Base-by-base conservation (phyloP, 1,284 basidiomycete species). In the Rhodotorula sp. region DNA sequence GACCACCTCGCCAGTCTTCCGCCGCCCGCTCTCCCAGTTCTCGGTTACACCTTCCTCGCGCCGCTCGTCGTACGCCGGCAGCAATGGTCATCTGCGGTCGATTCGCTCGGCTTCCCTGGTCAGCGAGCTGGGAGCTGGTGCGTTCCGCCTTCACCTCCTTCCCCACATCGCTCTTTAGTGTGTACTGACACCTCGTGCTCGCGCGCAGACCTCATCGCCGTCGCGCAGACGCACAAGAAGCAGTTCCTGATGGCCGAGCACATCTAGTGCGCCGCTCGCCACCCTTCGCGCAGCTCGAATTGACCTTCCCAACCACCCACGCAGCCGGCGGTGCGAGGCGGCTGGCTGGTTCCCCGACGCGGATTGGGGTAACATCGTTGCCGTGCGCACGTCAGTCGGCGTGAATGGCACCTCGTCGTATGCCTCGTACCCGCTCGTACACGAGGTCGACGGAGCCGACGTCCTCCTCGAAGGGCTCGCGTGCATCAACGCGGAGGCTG, bases 321-420 rank as follows among this genome's bases (percentile, higher is more conserved):
- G 50, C 50, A 51, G 50, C 29, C 66, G 70, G 3, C 66, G 54
- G 22, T 71, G 70, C 56, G 70, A 71, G 25, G 65, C 70, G 5
- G 51, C 56, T 4, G 70, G 70, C 46, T 71, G 66, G 66, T 71
- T 71, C 50, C 70, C 70, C 22, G 70, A 71, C 48, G 64, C 51
- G 6, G 58, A 64, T 32, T 71, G 62, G 62, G 70, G 70, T 61
- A 67, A 71, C 66, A 56, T 71, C 48, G 70, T 71, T n/a, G 70
- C 70, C 22, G 70, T 71, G 7, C 65, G 70, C 8, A 64, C 70
- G 37, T 27, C 51, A 15, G 66, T 71, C 53, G 70, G 66, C 29
- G 67, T 58, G 13, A 66, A 66, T 7, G 70, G 70, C 37, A 57
- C 55, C 6, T 67, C 66, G 2, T 57, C 66, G 34, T 71, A 61